Base-by-base conservation (phyloP, 2,329 filamentous ascomycete genomes). In the Xylaria sp. region DNA sequence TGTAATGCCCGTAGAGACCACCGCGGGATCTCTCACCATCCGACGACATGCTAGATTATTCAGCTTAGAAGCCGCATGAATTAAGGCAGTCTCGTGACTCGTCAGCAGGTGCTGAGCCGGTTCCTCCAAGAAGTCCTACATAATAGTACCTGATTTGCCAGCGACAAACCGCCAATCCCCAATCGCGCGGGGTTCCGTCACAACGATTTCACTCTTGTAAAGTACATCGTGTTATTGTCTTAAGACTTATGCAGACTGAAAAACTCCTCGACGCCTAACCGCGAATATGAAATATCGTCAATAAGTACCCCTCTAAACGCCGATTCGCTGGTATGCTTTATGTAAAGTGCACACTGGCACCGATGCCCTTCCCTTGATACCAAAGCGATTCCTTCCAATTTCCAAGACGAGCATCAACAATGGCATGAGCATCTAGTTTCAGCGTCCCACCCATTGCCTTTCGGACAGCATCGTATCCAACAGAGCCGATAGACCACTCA, bases 391-490 rank as follows among this genome's bases (percentile, higher is more conserved):
- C 88, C 53, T 81, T 84, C 87, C 92, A 98, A 70, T 85, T 79
- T 8, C 90, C 92, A 58, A 98, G 78, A 68, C 86, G 83, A 5
- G 98, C 80, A 0, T 87, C 88, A 1, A 97, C 90, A 41, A 87
- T 81, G 1, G 93, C 95, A 68, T 83, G 81, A 1, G 93, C 92
- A 76, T 93, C 90, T 62, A 98, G 77, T 75, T 90, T 90, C 67
- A 98, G 76, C 23, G 81, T 83, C 0, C 94, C 93, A 0, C 94
- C 94, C 0, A 98, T 76, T 10, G 94, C 94, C 68, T 88, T 87
- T 69, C 82, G 86, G 13, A 98, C 81, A 54, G 91, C 91, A 40
- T 92, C 92, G 69, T 94, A 96, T 2, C 94, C 95, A 10, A 96
- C 86, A 13, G 87, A 88, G 13, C 86, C 88, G 17, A 92, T 73